Evolutionary conservation across 2,329 filamentous ascomycete genomes (phyloP).

Genomic region (Knufia petricola): DNA sequence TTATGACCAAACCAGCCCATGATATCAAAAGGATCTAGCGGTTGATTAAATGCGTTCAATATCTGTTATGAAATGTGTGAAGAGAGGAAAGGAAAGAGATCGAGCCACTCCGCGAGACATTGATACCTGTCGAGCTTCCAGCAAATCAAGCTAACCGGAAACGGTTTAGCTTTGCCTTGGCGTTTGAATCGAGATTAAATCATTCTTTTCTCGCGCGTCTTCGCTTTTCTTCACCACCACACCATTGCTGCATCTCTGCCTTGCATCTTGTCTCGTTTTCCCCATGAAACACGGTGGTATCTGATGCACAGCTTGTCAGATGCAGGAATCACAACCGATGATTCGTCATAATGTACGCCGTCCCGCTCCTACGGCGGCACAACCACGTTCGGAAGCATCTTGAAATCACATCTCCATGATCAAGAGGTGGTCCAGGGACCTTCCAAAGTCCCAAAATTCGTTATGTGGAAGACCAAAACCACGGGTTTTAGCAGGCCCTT

Average conservation of each 20-base stretch:
- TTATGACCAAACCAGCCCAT: conserved; percentile 23
- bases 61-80: conserved; percentile 21
- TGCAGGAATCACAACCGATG: too few species aligned
- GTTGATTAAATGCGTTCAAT: conserved; percentile 23
- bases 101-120: not conserved
- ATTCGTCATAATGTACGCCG: not conserved
- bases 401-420: conserved; percentile 1
- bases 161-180: not conserved
- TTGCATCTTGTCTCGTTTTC: too few species aligned
- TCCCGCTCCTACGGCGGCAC: too few species aligned
- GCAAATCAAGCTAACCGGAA: not conserved
- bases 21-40: conserved; percentile 16
- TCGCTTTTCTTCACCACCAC: not conserved
- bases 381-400: conserved; percentile 3
- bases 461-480: not conserved
- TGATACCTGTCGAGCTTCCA: not conserved
- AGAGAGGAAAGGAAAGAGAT: conserved; percentile 12
- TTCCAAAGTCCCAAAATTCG: conserved; percentile 3
- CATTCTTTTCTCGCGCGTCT: not conserved
- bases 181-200: not conserved
- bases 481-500: conserved; percentile 5
- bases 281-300: too few species aligned
- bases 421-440: conserved; percentile 5
- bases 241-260: too few species aligned
- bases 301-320: too few species aligned